Evolutionary conservation across 257 asterid species (phyloP), one percentile per base, ranked within the genome.

Genomic region (Fraxinus cuspidata): DNA sequence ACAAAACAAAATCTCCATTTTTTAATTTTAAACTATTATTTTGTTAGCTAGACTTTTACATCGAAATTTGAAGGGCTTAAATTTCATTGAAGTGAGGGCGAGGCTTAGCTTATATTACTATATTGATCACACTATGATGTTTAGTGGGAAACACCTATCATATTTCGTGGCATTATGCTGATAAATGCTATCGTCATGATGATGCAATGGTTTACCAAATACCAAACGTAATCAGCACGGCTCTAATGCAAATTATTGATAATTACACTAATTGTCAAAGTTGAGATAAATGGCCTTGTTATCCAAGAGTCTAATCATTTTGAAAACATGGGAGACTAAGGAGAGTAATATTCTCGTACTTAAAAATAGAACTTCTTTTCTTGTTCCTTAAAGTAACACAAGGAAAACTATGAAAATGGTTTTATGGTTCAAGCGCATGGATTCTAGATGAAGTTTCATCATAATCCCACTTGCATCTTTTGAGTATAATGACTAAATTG

Each of bases 161-260:
- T 71, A 5, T 71, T 23, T 15, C 25, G 40, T 9, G 34, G 37
- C 27, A 74, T 74, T 64, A 23, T 66, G 65, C 6, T 65, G 66
- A 65, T 35, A 29, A 42, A 67, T 76, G 74, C 53, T 13, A 18
- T 47, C 53, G 80, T 77, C 80, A 77, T 77, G 70, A 72, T 77
- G 80, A 70, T 23, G 80, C 31, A 35, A n/a, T 58, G 18, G 28
- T 21, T 21, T 56, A 19, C 28, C 27, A 56, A 56, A 56, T n/a
- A 5, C 10, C 1, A 53, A 53, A n/a, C 28, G 4, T 2, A 60
- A 60, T 60, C 29, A 35, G 47, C 28, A 69, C 72, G 37, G 49
- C 15, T 10, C 49, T 40, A 40, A 40, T 40, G 49, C 49, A 42
- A 42, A 42, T 42, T 42, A 68, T 79, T 25, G 27, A 35, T 68